phyloP scores from a whole-genome alignment of 1,284 basidiomycete species.

The Ustilago lituana region DNA sequence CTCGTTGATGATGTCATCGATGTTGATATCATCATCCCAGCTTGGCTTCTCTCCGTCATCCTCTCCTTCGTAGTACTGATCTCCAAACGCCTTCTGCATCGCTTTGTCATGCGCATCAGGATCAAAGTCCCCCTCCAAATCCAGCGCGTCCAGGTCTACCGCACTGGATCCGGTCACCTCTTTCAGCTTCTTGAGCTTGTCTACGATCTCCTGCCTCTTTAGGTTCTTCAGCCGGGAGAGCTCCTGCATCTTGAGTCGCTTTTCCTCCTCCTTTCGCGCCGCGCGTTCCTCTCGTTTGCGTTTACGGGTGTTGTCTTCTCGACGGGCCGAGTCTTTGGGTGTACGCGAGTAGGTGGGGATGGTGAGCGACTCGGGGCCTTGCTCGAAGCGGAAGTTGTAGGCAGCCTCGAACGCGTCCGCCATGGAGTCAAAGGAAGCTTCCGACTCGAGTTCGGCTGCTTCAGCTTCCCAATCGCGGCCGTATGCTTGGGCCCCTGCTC shows the following conservation, averaged over 20 bases:
- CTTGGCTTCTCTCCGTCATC: slow-evolving; percentile 74
- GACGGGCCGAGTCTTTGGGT: slow-evolving; percentile 55
- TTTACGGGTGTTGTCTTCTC: slow-evolving; percentile 63
- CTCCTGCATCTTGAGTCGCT: slow-evolving; percentile 60
- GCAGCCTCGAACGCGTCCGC: slow-evolving; percentile 66
- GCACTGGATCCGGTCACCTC: slow-evolving; percentile 58
- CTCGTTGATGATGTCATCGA: slow-evolving; percentile 75
- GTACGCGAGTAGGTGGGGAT: slow-evolving; percentile 62
- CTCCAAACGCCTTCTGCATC: slow-evolving; percentile 61
- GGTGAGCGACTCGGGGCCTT: slow-evolving; percentile 53
- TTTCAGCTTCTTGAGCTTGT: slow-evolving; percentile 59
- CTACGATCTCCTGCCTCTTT: slow-evolving; percentile 61
- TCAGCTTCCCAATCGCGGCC: slow-evolving; percentile 65
- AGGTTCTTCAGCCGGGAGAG: slow-evolving; percentile 57
- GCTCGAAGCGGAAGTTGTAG: slow-evolving; percentile 67
- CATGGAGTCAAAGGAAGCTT: slow-evolving; percentile 61
- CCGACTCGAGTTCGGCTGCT: slow-evolving; percentile 64
- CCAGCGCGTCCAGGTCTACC: slow-evolving; percentile 52
- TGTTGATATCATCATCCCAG: slow-evolving; percentile 89
- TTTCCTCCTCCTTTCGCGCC: slow-evolving; percentile 62
- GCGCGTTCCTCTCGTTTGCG: slow-evolving; percentile 59
- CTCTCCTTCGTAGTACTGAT: slow-evolving; percentile 54
- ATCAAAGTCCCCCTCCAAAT: slow-evolving; percentile 65
- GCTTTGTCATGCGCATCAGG: slow-evolving; percentile 61
- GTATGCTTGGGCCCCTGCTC: slow-evolving; percentile 11